Conservation (phyloP, 2,329 filamentous ascomycete genomes). For the Cytospora piceicola region DNA sequence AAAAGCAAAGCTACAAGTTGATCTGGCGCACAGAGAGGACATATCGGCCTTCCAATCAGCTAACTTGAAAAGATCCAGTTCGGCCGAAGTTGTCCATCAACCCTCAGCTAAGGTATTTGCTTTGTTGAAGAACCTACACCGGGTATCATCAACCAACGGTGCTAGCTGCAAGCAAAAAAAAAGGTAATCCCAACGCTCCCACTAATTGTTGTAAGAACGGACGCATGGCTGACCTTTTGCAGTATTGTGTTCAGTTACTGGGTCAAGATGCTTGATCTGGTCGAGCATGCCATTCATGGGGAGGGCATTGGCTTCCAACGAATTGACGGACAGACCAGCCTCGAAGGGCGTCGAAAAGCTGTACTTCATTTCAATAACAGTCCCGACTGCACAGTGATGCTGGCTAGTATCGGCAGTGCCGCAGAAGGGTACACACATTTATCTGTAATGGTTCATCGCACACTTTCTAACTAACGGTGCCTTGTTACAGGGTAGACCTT, state of each 20-base stretch:
- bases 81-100: not conserved
- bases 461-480: not conserved
- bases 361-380: slow-evolving; percentile 7
- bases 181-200: not conserved
- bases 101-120: slow-evolving; percentile 5
- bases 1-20: not conserved
- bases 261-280: slow-evolving; percentile 21
- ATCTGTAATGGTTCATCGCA: too few species aligned
- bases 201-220: not conserved
- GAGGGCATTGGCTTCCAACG: not conserved
- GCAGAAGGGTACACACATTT: slow-evolving; percentile 15
- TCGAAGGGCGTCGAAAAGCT: slow-evolving; percentile 8
- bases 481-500: slow-evolving; percentile 19
- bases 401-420: slow-evolving; percentile 21
- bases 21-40: not conserved
- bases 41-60: not conserved
- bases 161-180: not conserved
- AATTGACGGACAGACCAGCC: slow-evolving; percentile 14
- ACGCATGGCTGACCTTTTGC: not conserved
- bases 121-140: not conserved
- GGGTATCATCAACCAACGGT: not conserved
- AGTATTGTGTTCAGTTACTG: slow-evolving; percentile 22
- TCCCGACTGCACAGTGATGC: slow-evolving; percentile 18
- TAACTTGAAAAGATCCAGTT: too few species aligned
- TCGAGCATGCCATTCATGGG: not conserved